Evolutionary conservation across 2,329 filamentous ascomycete genomes (phyloP), one percentile per base, ranked within the genome.

Genomic region (Hirsutella minnesotensis): DNA sequence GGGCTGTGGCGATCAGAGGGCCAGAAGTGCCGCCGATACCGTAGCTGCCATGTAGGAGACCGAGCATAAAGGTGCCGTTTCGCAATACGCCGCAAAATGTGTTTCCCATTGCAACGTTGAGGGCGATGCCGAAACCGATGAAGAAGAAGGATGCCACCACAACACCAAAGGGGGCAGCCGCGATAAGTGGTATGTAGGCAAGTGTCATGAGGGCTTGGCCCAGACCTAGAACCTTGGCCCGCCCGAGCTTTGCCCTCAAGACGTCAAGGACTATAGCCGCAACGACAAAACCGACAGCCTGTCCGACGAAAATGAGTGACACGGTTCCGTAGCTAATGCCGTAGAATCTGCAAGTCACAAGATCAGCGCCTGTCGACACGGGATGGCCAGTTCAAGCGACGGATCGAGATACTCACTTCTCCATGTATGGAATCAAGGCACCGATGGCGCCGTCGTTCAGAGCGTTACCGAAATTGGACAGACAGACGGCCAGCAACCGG

Each of bases 391-490:
- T n/a, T n/a, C n/a, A n/a, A n/a, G n/a, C n/a, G n/a, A n/a, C n/a
- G n/a, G n/a, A n/a, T n/a, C n/a, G 10, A 9, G 8, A 15, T 52
- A 38, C 63, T 51, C 56, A 76, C 58, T 65, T 69, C 57, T 90
- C 83, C 60, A 94, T 83, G 55, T 87, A 87, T 0, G 86, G 86
- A 51, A 94, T 84, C 44, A 92, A 56, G 10, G 86, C 84, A 55
- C 86, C 86, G 2, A 85, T 77, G 0, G 83, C 80, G 35, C 79
- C 76, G 59, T 94, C 87, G 51, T 77, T 85, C 45, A 92, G 63
- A 0, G 85, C 87, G 52, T 81, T 80, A 3, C 72, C 70, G 47
- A 92, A 72, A 45, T 75, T 81, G 47, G 81, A 73, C 36, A 83
- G 54, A 49, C 81, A 86, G 13, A 73, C 70, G 10, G 76, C 71